Base-by-base conservation (phyloP, 169 alveolate genomes). In the Plasmodium gallinaceum region DNA sequence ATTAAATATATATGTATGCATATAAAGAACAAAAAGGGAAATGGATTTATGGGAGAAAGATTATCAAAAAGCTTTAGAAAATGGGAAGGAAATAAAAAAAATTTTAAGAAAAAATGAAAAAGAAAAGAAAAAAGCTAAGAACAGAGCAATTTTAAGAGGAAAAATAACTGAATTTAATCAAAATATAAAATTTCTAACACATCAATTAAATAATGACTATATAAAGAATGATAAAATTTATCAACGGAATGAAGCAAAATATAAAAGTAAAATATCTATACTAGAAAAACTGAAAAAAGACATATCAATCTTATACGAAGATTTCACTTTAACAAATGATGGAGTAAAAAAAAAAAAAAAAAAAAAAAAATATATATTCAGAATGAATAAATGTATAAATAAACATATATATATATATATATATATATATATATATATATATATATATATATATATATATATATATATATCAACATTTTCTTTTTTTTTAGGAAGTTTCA, bases 1-100 rank as follows among this genome's bases (percentile, higher is more conserved):
- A 32, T 32, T 32, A 32, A 32, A 32, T 32, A 45, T 74, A 60
- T 54, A n/a, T 37, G 58, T 60, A 32, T 60, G 61, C 42, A 37
- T 43, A 42, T 42, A 45, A 14, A 24, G 48, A 76, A 20, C n/a
- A 46, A 64, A 76, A 18, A 18, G 37, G 65, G 57, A 18, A 66
- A 80, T 80, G 90, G 90, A 80, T 66, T 54, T 80, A 51, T 80
- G 90, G 90, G 73, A 80, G 10, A 80, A 66, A 39, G 90, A 80
- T 61, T 80, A 80, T 80, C 70, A 80, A 61, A 80, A 80, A 62
- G 83, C 90, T 16, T n/a, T 80, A 22, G 73, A 80, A 46, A 80
- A 70, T 7, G 90, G 90, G 61, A 80, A 80, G 52, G 74, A 68
- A 65, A 80, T 80, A 62, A 80, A 80, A 66, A 65, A 80, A 62